Evolutionary conservation across 495 filamentous ascomycete species (phyloP).

Genomic region (Aspergillus heteromorphus): DNA sequence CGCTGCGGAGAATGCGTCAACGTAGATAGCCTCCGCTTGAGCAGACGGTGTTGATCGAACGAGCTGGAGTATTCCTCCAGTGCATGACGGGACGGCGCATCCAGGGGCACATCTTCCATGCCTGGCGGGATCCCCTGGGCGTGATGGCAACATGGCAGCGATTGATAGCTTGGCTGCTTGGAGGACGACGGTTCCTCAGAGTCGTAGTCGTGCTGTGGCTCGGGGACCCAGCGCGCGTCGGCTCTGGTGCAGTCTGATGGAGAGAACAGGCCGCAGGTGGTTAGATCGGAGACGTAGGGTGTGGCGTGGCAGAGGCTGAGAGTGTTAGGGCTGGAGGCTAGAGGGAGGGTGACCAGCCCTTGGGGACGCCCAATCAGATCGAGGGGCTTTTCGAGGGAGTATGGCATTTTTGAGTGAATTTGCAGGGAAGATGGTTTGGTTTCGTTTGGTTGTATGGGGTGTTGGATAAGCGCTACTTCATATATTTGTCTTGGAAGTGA

Average conservation of each 20-base stretch:
- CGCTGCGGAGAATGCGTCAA: neutral
- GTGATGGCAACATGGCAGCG: neutral
- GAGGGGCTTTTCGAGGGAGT: neutral
- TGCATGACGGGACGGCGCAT: neutral
- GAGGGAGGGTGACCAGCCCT: neutral
- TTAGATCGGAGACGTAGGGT: neutral
- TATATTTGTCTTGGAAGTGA: no score
- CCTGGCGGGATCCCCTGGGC: neutral
- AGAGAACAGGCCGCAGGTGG: neutral
- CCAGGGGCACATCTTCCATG: neutral
- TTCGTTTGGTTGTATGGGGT: neutral
- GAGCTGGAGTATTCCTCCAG: neutral
- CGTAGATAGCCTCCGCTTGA: neutral
- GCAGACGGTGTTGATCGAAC: neutral
- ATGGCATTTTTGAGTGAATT: neutral
- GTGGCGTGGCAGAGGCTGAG: neutral
- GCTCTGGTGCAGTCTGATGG: neutral
- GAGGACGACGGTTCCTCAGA: no score
- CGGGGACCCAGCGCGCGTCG: neutral
- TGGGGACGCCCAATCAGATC: neutral
- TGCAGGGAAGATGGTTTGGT: neutral
- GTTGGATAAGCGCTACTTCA: neutral
- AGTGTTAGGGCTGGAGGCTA: neutral
- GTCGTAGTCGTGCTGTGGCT: neutral
- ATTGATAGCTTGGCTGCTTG: neutral